A percentile compares a stretch with the other conserved stretches of the same genome.
phyloP scores from a whole-genome alignment of 352 stramenopile species.

The Stephanocyclus meneghinianus region DNA sequence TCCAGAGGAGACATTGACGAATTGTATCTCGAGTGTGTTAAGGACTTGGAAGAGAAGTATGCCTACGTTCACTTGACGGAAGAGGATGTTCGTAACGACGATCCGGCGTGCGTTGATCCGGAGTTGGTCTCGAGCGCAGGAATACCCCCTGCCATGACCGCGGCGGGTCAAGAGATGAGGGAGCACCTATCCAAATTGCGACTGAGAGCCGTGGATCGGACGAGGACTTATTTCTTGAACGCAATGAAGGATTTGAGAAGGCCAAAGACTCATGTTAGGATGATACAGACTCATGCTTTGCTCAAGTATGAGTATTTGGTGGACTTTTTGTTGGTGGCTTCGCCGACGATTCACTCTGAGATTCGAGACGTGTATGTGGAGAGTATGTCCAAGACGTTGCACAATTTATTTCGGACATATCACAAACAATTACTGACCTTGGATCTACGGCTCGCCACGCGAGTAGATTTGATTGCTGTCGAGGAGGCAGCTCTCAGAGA shows the following conservation, averaged over 20 bases:
- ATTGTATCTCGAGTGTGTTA: constrained; percentile 90
- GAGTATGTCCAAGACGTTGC: constrained; percentile 94
- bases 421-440: constrained; percentile 92
- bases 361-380: constrained; percentile 94
- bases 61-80: constrained; percentile 84
- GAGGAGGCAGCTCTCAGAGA: constrained; percentile 91
- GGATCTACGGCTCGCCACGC: constrained; percentile 88
- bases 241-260: constrained; percentile 88
- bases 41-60: constrained; percentile 91
- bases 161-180: constrained; percentile 90
- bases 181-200: constrained; percentile 84
- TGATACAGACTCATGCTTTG: constrained; percentile 96
- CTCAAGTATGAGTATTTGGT: constrained; percentile 95
- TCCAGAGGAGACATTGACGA: constrained; percentile 93
- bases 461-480: constrained; percentile 92
- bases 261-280: constrained; percentile 97
- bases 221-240: constrained; percentile 92
- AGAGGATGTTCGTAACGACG: constrained; percentile 29
- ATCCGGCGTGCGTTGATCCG: constrained; percentile 41
- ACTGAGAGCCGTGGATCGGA: constrained; percentile 79
- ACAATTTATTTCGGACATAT: constrained; percentile 95
- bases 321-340: constrained; percentile 92
- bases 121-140: constrained; percentile 81
- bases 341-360: constrained; percentile 91
- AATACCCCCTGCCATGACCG: constrained; percentile 87